Percentiles rank a stretch among this genome's conserved stretches.
Conservation (phyloP, 495 filamentous ascomycete genomes). For the Talaromyces wortmannii region DNA sequence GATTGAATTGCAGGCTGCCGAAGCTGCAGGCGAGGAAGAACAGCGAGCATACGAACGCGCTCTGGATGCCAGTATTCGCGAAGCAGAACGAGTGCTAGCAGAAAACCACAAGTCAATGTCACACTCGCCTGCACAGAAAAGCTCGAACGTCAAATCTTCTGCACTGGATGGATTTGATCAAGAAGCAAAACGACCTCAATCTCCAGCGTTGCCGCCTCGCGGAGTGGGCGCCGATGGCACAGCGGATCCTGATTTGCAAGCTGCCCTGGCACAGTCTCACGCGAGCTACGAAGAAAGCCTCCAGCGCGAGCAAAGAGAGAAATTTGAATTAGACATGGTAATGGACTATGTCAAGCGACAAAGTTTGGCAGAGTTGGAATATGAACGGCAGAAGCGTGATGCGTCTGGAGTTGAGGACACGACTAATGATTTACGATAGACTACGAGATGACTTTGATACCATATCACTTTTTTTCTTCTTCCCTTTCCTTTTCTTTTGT, state of each 20-base stretch:
- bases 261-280: slow-evolving; percentile 40
- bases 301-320: slow-evolving; percentile 29
- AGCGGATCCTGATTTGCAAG: slow-evolving; percentile 41
- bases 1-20: slow-evolving; percentile 43
- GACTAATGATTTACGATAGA: not conserved
- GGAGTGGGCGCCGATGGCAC: slow-evolving; percentile 8
- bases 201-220: slow-evolving; percentile 12
- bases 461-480: not conserved
- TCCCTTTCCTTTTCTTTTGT: no score
- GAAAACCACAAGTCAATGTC: slow-evolving; percentile 9
- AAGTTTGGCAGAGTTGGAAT: slow-evolving; percentile 61
- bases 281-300: slow-evolving; percentile 24
- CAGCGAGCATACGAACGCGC: slow-evolving; percentile 18
- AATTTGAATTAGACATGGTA: slow-evolving; percentile 64
- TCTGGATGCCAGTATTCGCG: slow-evolving; percentile 18
- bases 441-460: not conserved
- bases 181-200: slow-evolving; percentile 6
- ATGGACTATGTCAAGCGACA: slow-evolving; percentile 74
- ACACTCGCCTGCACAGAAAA: not conserved
- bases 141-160: not conserved
- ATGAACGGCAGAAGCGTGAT: slow-evolving; percentile 7
- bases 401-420: not conserved
- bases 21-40: slow-evolving; percentile 15
- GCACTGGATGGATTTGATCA: not conserved
- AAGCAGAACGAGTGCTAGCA: slow-evolving; percentile 18